These are phyloP conservation scores for Populus hybrid DNA, from an alignment of 441 rosid species.

Conservation along the genomic window DNA sequence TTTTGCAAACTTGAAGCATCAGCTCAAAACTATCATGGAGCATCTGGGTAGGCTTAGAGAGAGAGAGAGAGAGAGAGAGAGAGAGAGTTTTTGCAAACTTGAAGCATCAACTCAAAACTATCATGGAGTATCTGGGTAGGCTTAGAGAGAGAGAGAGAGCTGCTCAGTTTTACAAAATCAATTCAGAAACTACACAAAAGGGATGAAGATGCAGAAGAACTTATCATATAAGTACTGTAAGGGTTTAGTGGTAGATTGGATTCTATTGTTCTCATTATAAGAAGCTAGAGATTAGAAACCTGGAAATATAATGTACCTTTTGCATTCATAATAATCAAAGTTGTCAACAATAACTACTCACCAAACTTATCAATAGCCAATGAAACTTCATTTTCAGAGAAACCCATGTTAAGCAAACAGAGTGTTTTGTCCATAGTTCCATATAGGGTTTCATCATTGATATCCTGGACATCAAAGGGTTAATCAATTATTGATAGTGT, in stretches of 20 bases:
- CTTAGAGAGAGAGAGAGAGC: no score
- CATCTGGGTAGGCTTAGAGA: no score
- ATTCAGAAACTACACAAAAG: background rate
- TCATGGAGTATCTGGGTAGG: no score
- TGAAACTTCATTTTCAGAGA: conserved; percentile 82
- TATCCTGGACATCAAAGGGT: conserved; percentile 46
- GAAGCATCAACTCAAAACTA: no score
- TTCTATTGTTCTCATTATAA: background rate
- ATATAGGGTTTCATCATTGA: conserved; percentile 57
- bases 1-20: no score
- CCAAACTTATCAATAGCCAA: conserved; percentile 81
- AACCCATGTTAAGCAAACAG: conserved; percentile 86
- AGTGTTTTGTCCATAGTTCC: conserved; percentile 88
- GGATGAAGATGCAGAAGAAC: background rate
- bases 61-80: no score
- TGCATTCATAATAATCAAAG: conserved; percentile 14
- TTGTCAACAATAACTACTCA: conserved; percentile 30
- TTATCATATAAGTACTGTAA: background rate
- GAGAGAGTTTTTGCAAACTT: no score
- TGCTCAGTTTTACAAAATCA: background rate
- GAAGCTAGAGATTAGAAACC: background rate
- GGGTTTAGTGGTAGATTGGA: background rate
- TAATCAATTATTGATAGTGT: conserved; percentile 11
- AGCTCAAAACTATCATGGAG: no score
- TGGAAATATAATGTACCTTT: background rate